These are phyloP conservation scores for Debaryomyces sp. DNA, from an alignment of 1,139 yeast genomes.

Conservation along the genomic window DNA sequence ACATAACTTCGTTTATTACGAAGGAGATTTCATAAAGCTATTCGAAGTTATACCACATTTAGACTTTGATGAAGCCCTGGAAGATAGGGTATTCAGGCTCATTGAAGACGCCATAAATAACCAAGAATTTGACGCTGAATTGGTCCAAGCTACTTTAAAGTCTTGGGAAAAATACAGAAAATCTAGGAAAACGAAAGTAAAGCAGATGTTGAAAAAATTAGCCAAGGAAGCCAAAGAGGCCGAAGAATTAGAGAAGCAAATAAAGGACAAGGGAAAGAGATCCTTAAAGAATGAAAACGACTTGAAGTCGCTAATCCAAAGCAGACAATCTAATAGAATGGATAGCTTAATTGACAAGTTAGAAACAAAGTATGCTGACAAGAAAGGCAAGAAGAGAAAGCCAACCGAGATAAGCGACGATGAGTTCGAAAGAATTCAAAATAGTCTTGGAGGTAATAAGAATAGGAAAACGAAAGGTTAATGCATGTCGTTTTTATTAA, in stretches of 20 bases:
- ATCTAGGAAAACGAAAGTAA: conserved; percentile 47
- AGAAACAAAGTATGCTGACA: conserved; percentile 56
- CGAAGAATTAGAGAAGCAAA: conserved; percentile 54
- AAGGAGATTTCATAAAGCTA: conserved; percentile 70
- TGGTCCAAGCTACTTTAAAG: conserved; percentile 29
- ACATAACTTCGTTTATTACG: conserved; percentile 56
- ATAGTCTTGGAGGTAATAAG: conserved; percentile 12
- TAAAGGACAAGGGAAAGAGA: conserved; percentile 42
- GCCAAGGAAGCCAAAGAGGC: conserved; percentile 72
- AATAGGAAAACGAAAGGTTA: neutral
- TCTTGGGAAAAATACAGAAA: conserved; percentile 59
- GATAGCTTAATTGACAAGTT: conserved; percentile 52
- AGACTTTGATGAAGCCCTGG: conserved; percentile 63
- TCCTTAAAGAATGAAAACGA: conserved; percentile 40
- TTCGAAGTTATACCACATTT: conserved; percentile 81
- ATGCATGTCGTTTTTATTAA: neutral
- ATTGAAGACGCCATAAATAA: conserved; percentile 43
- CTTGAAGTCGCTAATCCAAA: conserved; percentile 53
- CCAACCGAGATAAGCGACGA: conserved; percentile 36
- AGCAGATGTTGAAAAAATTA: conserved; percentile 48
- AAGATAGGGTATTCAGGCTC: conserved; percentile 56
- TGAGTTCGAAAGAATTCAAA: conserved; percentile 34
- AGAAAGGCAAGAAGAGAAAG: conserved; percentile 38
- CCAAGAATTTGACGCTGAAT: conserved; percentile 30
- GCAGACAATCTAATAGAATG: conserved; percentile 43